Base-by-base conservation (phyloP, 2,329 filamentous ascomycete genomes). In the Fusarium sp. region DNA sequence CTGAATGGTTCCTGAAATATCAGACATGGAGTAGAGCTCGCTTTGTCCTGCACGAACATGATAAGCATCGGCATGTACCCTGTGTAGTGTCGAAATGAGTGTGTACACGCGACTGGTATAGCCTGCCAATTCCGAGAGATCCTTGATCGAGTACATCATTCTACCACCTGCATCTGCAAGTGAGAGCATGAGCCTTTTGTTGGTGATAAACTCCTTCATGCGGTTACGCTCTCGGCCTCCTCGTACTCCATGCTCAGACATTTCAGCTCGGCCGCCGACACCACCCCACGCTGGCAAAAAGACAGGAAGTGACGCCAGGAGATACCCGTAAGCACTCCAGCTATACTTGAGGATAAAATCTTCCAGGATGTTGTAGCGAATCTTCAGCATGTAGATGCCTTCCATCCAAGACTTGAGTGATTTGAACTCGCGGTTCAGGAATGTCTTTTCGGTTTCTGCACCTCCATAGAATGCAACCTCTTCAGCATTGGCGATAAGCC, bases 131-230 rank as follows among this genome's bases (percentile, higher is more conserved):
- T 99, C 96, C 2, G 94, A 94, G 35, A 99, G 87, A 75, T 99
- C 96, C 80, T 99, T 99, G 83, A 99, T 97, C 65, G 92, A 96
- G 83, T 99, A 99, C 96, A 99, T 99, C 93, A 99, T 97, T 46
- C 96, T 88, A 25, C 95, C 95, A 61, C 96, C 96, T 3, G 96
- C 96, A 79, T 99, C 96, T 11, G 96, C 96, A 37, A 99, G 87
- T 17, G 95, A 98, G 32, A 99, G 87, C 96, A 99, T 98, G 39
- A 99, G 89, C 6, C 96, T 90, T 80, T 99, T 98, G 82, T 99
- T 99, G 14, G 96, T 99, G 80, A 99, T 97, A 80, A 99, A 99
- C 33, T 97, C 93, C 81, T 96, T 96, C 93, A 98, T 99, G 40
- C 96, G 92, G 57, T 90, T 89, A 46, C 92, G 88, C 78, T 97